Base-by-base conservation (phyloP, 805 yeast genomes). In the Teunomyces panamensis region DNA sequence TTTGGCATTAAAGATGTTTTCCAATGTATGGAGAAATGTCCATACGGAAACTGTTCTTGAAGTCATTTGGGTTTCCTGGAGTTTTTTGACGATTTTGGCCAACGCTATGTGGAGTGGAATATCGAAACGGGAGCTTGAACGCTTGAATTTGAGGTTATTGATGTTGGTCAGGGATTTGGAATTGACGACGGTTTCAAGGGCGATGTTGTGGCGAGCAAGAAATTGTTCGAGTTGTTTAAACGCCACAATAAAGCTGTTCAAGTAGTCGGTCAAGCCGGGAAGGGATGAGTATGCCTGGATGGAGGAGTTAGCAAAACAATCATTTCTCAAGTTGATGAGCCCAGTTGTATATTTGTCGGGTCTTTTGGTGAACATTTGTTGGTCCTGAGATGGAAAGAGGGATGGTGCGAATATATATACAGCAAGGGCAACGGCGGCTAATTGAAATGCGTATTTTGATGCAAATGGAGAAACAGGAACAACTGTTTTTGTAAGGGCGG, bases 291-390 rank as follows among this genome's bases (percentile, higher is more conserved):
- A 74, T 0, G 91, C 94, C 63, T 92, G 99, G 14, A 94, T 59
- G 0, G 91, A 83, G 6, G 95, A 80, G 60, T 94, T 92, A 51
- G 96, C 96, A 69, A 89, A 92, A 64, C 99, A 92, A 63, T 90
- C 97, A 54, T 89, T 88, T 50, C 91, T 79, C 53, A 84, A 74
- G 64, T 92, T 94, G 55, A 84, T 75, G 39, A 92, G 70, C 2
- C 97, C 97, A 0, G 94, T 89, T 9, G 96, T 85, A 58, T 80
- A 73, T 54, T 79, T 84, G 54, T 86, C 92, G 6, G 85, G 83
- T 60, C 94, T 70, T 47, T 75, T 78, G 43, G 70, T 74, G 54
- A 66, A 72, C 78, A 73, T 73, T 14, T 10, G 45, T 24, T 30
- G 17, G n/a, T 17, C 30, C 32, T 14, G 2, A 1, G 27, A 24